Conservation (phyloP, 495 filamentous ascomycete species). For the Hyaloscypha hepaticicola region DNA sequence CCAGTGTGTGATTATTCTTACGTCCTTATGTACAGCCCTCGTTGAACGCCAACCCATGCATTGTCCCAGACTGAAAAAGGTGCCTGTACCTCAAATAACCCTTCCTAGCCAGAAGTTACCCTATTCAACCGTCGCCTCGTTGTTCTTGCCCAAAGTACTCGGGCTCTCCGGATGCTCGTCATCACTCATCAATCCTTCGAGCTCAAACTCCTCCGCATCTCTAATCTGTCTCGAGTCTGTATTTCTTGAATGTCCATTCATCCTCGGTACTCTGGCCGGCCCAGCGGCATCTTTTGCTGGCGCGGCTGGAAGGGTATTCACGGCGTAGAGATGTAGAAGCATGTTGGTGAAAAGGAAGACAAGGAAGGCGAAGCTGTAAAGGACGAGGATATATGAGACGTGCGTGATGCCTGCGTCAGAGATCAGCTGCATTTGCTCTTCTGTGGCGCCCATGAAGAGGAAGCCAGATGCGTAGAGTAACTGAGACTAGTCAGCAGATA, state of each 20-base stretch:
- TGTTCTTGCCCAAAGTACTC: conserved; percentile 38
- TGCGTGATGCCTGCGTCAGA: conserved; percentile 72
- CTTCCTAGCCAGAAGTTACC: not conserved
- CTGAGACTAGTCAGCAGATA: conserved; percentile 41
- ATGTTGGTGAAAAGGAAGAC: conserved; percentile 87
- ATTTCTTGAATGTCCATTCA: conserved; percentile 55
- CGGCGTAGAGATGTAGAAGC: conserved; percentile 79
- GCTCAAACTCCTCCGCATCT: conserved; percentile 89
- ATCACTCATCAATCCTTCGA: conserved; percentile 89
- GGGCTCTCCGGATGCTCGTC: conserved; percentile 60
- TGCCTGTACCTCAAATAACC: too few species aligned
- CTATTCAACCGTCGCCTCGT: conserved; percentile 34
- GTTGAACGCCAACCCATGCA: not conserved
- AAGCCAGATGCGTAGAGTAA: conserved; percentile 92
- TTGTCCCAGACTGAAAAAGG: not conserved
- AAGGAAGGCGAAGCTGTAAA: conserved; percentile 87
- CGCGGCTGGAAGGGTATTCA: conserved; percentile 39
- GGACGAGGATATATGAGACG: conserved; percentile 85
- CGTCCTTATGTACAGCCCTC: too few species aligned
- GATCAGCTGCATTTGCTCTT: conserved; percentile 88
- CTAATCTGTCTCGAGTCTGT: conserved; percentile 48
- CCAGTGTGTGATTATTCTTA: too few species aligned
- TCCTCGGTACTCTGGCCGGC: conserved; percentile 19
- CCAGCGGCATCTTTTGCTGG: conserved; percentile 30
- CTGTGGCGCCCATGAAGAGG: conserved; percentile 95